Percentiles rank a stretch among this genome's conserved stretches.
phyloP scores from a whole-genome alignment of 139 green algal genomes.

The Picochlorum costavermella region DNA sequence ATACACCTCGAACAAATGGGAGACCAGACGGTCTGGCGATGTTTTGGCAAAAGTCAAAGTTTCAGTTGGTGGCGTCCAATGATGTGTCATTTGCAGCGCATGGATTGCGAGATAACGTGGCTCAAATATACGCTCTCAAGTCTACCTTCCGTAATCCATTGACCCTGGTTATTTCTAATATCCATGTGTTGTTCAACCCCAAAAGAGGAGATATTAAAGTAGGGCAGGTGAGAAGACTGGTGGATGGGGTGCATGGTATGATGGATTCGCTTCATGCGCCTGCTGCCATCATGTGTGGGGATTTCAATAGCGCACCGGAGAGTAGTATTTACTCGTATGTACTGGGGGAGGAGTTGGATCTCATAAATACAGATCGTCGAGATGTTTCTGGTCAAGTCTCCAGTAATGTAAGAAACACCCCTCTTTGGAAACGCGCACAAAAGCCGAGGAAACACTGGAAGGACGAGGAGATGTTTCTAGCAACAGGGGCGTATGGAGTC shows the following conservation, averaged over 20 bases:
- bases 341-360: constrained; percentile 31
- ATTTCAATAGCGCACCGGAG: constrained; percentile 58
- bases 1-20: constrained; percentile 28
- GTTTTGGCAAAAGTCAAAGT: constrained; percentile 44
- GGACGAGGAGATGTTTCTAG: constrained; percentile 14
- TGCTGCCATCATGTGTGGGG: constrained; percentile 34
- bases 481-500: neutral
- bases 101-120: constrained; percentile 73
- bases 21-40: constrained; percentile 58
- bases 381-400: constrained; percentile 37
- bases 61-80: constrained; percentile 11
- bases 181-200: constrained; percentile 84
- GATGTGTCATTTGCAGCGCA: constrained; percentile 41
- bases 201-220: constrained; percentile 73
- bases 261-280: neutral
- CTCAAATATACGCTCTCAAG: constrained; percentile 33
- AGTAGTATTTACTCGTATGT: constrained; percentile 49
- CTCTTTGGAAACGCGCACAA: neutral
- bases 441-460: constrained; percentile 11
- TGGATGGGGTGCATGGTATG: constrained; percentile 29
- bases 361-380: constrained; percentile 23
- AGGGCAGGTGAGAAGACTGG: constrained; percentile 45
- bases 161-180: constrained; percentile 56
- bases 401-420: neutral
- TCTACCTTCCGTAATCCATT: neutral